Conservation (phyloP, 768 basidiomycete species). For the Hypholoma fasciculare region DNA sequence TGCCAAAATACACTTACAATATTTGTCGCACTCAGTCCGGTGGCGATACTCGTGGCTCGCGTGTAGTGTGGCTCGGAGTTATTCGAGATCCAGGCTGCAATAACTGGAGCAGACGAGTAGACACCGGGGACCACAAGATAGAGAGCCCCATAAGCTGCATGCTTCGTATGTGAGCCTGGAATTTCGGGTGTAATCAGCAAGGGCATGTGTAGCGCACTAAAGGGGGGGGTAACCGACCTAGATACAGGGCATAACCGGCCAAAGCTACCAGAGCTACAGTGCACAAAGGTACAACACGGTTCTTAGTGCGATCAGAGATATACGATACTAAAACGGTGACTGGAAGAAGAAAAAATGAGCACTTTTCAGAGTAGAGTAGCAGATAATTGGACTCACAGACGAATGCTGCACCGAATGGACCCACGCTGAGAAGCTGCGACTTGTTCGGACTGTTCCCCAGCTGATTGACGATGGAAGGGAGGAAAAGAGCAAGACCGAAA, state of each 20-base stretch:
- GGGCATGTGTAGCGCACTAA: too few species aligned
- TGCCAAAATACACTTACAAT: slow-evolving; percentile 19
- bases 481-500: slow-evolving; percentile 35
- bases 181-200: neutral
- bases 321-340: slow-evolving; percentile 26
- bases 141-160: slow-evolving; percentile 31
- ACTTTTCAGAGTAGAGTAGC: neutral
- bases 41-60: slow-evolving; percentile 34
- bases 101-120: slow-evolving; percentile 29
- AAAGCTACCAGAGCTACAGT: slow-evolving; percentile 22
- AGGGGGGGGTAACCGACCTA: slow-evolving; percentile 18
- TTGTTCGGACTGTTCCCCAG: slow-evolving; percentile 32
- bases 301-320: slow-evolving; percentile 25
- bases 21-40: slow-evolving; percentile 36
- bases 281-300: slow-evolving; percentile 24
- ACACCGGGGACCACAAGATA: slow-evolving; percentile 36
- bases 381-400: slow-evolving; percentile 24
- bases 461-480: slow-evolving; percentile 37
- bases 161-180: slow-evolving; percentile 24
- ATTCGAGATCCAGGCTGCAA: slow-evolving; percentile 38
- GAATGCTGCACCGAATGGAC: slow-evolving; percentile 36
- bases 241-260: slow-evolving; percentile 30
- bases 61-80: slow-evolving; percentile 39
- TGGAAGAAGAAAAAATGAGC: neutral
- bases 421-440: slow-evolving; percentile 37